Evolutionary conservation across 1,284 basidiomycete genomes (phyloP), one percentile per base, ranked within the genome.

Genomic region (Cryptococcus floricola): DNA sequence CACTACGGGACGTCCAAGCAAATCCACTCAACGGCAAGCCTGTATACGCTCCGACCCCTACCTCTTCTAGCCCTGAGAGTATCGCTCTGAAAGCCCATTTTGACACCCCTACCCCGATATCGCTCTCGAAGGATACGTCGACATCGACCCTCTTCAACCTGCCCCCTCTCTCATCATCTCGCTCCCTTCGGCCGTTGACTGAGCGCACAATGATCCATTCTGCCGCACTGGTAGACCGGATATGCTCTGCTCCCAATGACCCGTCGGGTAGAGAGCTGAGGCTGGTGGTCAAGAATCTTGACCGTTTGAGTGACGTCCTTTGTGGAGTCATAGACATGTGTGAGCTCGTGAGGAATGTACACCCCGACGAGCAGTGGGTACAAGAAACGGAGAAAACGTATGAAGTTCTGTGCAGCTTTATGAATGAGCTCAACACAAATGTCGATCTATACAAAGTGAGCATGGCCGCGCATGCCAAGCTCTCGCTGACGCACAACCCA

Each of bases 401-500:
- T 75, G 92, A 94, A 76, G 85, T 85, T 57, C 80, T 98, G 56
- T 97, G 92, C 80, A 88, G 92, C 75, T 95, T 89, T 77, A 98
- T 98, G 94, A 98, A 98, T 78, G 86, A 90, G 41, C 82, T 98
- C 58, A 98, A 98, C 76, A 98, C 94, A 16, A 83, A 97, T 79
- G 87, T 88, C n/a, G 91, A 88, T 18, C 79, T 98, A 43, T 97
- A 96, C 69, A 83, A 91, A 79, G 92, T 89, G 73, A 75, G 77
- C 62, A 13, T 31, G 18, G n/a, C 39, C 12, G 19, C 23, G 23
- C 37, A 51, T 23, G 19, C 23, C 27, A 13, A 13, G n/a, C 27
- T 37, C 6, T 44, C 16, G 42, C 48, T 52, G 47, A 53, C 38
- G 18, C 50, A 39, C 48, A 39, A 46, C 27, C 10, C 46, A 75